Evolutionary conservation across 768 basidiomycete genomes (phyloP).

Genomic region (Cubamyces sp.): DNA sequence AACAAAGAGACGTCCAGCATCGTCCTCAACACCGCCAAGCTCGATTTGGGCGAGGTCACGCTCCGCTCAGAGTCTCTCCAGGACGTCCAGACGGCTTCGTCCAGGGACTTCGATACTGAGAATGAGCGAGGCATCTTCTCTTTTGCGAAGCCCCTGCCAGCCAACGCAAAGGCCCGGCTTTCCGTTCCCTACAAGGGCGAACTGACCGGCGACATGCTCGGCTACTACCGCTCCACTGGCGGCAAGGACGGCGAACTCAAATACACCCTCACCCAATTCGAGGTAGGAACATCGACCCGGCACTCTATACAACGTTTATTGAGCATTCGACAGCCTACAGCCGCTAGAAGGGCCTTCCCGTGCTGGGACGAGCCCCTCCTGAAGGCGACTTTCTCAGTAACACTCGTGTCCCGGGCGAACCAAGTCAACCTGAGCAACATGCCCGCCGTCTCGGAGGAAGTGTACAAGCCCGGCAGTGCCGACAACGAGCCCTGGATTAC

Average conservation of each 20-base stretch:
- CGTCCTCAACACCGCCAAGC: constrained; percentile 68
- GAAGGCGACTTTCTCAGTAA: constrained; percentile 82
- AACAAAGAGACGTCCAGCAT: constrained; percentile 62
- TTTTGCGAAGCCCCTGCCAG: constrained; percentile 60
- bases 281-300: constrained; percentile 43
- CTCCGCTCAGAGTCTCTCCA: constrained; percentile 54
- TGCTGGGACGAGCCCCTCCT: constrained; percentile 95
- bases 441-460: constrained; percentile 69
- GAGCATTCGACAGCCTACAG: constrained; percentile 64
- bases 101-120: constrained; percentile 57
- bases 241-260: constrained; percentile 66
- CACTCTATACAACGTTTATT: neutral
- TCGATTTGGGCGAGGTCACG: constrained; percentile 63
- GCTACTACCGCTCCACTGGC: constrained; percentile 77
- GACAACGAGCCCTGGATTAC: constrained; percentile 28
- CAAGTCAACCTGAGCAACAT: constrained; percentile 89
- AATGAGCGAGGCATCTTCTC: constrained; percentile 68
- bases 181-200: constrained; percentile 68
- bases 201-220: constrained; percentile 76
- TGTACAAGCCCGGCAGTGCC: constrained; percentile 41
- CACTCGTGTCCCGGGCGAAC: constrained; percentile 79
- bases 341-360: constrained; percentile 81
- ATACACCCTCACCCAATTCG: constrained; percentile 90
- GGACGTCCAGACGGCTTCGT: constrained; percentile 48
- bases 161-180: constrained; percentile 71